A percentile compares a stretch with the other conserved stretches of the same genome.
Conservation (phyloP, 768 basidiomycete species). For the Lactarius indigo region DNA sequence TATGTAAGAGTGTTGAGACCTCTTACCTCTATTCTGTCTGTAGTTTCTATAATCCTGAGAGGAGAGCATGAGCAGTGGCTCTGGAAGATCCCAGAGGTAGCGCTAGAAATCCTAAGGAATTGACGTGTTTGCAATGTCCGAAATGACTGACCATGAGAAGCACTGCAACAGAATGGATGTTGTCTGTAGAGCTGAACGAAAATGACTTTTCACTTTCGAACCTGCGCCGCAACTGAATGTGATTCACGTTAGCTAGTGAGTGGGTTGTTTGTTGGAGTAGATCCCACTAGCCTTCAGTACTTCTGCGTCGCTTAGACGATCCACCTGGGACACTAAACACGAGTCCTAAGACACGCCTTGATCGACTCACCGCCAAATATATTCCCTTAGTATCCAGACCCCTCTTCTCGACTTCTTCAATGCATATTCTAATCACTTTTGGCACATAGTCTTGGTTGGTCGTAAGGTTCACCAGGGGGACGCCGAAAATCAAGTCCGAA, state of each 20-base stretch:
- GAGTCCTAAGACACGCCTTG: background rate
- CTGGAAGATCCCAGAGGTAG: background rate
- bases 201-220: background rate
- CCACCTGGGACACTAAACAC: background rate
- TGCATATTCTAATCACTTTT: background rate
- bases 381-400: background rate
- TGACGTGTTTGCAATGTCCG: background rate
- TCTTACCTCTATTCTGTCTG: background rate
- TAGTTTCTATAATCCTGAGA: background rate
- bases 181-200: background rate
- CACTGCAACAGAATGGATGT: background rate
- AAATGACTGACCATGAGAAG: background rate
- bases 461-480: background rate
- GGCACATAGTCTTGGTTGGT: background rate
- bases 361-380: background rate
- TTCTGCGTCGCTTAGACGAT: background rate
- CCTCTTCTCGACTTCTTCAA: background rate
- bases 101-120: background rate
- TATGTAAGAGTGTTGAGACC: background rate
- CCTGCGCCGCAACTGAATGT: background rate
- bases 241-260: background rate
- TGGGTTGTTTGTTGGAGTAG: background rate
- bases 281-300: background rate
- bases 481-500: background rate
- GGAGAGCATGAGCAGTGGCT: background rate